Percentiles rank a stretch among this genome's conserved stretches.
Conservation (phyloP, 1,284 basidiomycete genomes). For the Cryptococcus amylolentus region DNA sequence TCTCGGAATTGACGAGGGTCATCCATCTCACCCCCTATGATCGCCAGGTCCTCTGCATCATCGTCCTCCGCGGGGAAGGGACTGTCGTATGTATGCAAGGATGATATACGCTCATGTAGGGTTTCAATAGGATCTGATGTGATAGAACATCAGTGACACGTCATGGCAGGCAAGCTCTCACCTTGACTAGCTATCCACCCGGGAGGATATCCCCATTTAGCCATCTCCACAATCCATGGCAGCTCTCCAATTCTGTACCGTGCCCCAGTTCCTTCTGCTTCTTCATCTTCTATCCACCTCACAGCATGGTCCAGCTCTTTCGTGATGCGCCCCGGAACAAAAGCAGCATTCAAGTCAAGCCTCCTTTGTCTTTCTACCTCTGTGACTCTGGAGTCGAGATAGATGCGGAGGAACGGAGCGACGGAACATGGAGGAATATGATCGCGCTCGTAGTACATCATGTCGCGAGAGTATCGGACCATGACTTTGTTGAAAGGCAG, state of each 20-base stretch:
- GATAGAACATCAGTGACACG: not conserved
- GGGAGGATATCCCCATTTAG: constrained; percentile 30
- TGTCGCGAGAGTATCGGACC: constrained; percentile 13
- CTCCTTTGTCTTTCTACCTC: constrained; percentile 13
- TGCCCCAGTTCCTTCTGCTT: not conserved
- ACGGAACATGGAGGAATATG: constrained; percentile 9
- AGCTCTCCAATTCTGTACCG: constrained; percentile 1
- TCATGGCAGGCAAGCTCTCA: constrained; percentile 3
- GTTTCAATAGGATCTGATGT: constrained; percentile 17
- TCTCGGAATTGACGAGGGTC: not conserved
- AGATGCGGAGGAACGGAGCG: constrained; percentile 1
- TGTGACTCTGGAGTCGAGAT: constrained; percentile 13
- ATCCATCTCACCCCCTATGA: constrained; percentile 12
- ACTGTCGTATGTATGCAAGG: constrained; percentile 1
- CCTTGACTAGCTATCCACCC: constrained; percentile 22
- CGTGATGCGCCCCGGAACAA: constrained; percentile 11
- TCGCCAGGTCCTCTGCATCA: constrained; percentile 11
- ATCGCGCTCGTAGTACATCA: constrained; percentile 8
- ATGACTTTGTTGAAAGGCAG: constrained; percentile 14
- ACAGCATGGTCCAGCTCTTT: constrained; percentile 17
- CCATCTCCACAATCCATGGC: constrained; percentile 19
- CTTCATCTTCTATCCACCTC: constrained; percentile 9
- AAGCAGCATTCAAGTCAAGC: constrained; percentile 11
- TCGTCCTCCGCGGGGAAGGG: constrained; percentile 1
- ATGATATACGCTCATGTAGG: constrained; percentile 5